These are phyloP conservation scores for Ilex paraguariensis DNA, from an alignment of 305 asterid species.

Conservation along the genomic window DNA sequence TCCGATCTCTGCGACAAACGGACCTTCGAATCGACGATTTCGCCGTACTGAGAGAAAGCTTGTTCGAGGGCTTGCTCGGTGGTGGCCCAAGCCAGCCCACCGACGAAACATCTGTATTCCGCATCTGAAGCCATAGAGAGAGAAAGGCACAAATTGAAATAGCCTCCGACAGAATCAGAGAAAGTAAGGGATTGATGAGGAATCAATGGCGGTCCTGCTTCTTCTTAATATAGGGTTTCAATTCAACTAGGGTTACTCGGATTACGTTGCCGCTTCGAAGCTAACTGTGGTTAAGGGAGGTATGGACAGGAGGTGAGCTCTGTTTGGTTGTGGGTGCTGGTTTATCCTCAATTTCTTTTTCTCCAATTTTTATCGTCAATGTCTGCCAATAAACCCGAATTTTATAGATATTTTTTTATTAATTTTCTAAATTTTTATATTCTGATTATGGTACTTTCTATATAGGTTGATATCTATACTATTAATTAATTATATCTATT, in stretches of 20 bases:
- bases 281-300: not conserved
- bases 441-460: no score
- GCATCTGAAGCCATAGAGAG: slow-evolving; percentile 23
- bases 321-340: not conserved
- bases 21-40: slow-evolving; percentile 38
- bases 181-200: not conserved
- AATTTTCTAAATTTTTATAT: no score
- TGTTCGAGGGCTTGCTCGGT: slow-evolving; percentile 21
- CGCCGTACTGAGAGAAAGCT: slow-evolving; percentile 32
- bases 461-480: no score
- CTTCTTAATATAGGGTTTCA: no score
- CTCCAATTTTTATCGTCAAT: no score
- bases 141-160: no score
- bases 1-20: slow-evolving; percentile 37
- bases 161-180: no score
- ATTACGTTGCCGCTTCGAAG: no score
- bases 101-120: slow-evolving; percentile 39
- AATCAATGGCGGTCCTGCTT: not conserved
- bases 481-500: no score
- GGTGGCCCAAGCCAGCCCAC: slow-evolving; percentile 43
- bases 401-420: no score
- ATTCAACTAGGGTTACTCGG: not conserved
- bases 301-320: not conserved
- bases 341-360: no score
- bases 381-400: no score